A percentile compares a stretch with the other conserved stretches of the same genome.
Conservation (phyloP, 2,329 filamentous ascomycete species). For the Clathrospora elynae region DNA sequence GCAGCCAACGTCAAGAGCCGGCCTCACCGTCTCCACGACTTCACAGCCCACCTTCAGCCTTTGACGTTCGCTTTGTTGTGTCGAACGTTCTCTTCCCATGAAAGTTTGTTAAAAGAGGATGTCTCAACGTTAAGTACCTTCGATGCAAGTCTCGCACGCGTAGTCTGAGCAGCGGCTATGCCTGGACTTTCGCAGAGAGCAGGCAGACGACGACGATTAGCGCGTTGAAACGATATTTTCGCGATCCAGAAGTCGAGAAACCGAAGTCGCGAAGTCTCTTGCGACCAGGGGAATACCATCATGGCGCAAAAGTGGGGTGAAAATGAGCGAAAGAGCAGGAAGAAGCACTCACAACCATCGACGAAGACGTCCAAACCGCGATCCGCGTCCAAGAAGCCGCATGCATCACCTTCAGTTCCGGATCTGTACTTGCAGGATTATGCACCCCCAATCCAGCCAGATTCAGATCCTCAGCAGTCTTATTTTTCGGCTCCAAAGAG, state of each 20-base stretch:
- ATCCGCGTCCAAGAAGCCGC: slow-evolving; percentile 19
- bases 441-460: slow-evolving; percentile 22
- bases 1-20: slow-evolving; percentile 21
- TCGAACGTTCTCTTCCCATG: slow-evolving; percentile 5
- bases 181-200: slow-evolving; percentile 19
- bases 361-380: slow-evolving; percentile 23
- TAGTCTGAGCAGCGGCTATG: slow-evolving; percentile 23
- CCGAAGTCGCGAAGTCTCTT: too few species aligned
- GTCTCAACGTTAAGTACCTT: slow-evolving; percentile 4
- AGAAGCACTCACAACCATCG: slow-evolving; percentile 26
- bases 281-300: not conserved
- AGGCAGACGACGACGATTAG: slow-evolving; percentile 23
- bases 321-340: slow-evolving; percentile 27
- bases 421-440: slow-evolving; percentile 22
- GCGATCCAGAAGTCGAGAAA: too few species aligned
- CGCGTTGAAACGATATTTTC: slow-evolving; percentile 18
- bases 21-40: slow-evolving; percentile 17
- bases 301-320: slow-evolving; percentile 25
- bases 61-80: slow-evolving; percentile 14
- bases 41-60: slow-evolving; percentile 7
- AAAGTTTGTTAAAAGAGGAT: slow-evolving; percentile 7
- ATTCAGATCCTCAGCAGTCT: slow-evolving; percentile 13
- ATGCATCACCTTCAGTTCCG: slow-evolving; percentile 19
- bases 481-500: slow-evolving; percentile 6
- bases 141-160: slow-evolving; percentile 16